phyloP scores from a whole-genome alignment of 2,329 filamentous ascomycete species.

The Alternaria metachromatica region DNA sequence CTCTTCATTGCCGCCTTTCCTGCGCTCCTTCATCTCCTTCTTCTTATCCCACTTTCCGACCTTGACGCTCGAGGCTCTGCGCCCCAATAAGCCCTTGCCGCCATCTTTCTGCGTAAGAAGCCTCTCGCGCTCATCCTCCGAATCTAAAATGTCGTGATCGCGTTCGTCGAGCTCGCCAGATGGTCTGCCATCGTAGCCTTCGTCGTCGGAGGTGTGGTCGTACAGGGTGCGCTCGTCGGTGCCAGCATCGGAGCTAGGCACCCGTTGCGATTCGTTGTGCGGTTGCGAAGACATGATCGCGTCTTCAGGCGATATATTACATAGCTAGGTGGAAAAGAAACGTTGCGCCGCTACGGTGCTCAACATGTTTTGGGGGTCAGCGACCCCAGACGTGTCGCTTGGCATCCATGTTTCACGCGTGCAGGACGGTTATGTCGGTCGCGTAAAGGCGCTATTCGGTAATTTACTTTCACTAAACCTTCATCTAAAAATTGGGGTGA shows the following conservation, averaged over 20 bases:
- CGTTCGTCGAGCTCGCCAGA: slow-evolving; percentile 44
- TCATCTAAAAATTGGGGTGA: not conserved
- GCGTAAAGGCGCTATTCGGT: not conserved
- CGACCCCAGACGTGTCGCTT: slow-evolving; percentile 13
- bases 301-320: slow-evolving; percentile 13
- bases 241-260: slow-evolving; percentile 30
- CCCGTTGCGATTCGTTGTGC: slow-evolving; percentile 21
- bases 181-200: slow-evolving; percentile 40
- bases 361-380: slow-evolving; percentile 9
- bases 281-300: slow-evolving; percentile 30
- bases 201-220: slow-evolving; percentile 41
- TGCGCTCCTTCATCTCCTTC: slow-evolving; percentile 37
- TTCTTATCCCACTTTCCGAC: slow-evolving; percentile 38
- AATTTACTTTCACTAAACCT: not conserved
- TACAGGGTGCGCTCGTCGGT: slow-evolving; percentile 42
- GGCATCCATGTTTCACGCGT: slow-evolving; percentile 11
- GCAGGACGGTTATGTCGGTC: not conserved
- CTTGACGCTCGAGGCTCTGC: slow-evolving; percentile 36
- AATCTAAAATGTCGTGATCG: slow-evolving; percentile 52
- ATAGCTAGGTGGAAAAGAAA: slow-evolving; percentile 12
- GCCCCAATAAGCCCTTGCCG: slow-evolving; percentile 31
- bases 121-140: slow-evolving; percentile 56
- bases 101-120: slow-evolving; percentile 46
- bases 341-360: slow-evolving; percentile 13
- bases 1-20: slow-evolving; percentile 63